Evolutionary conservation across 768 basidiomycete species (phyloP).

Genomic region (Leccinum imitatum): DNA sequence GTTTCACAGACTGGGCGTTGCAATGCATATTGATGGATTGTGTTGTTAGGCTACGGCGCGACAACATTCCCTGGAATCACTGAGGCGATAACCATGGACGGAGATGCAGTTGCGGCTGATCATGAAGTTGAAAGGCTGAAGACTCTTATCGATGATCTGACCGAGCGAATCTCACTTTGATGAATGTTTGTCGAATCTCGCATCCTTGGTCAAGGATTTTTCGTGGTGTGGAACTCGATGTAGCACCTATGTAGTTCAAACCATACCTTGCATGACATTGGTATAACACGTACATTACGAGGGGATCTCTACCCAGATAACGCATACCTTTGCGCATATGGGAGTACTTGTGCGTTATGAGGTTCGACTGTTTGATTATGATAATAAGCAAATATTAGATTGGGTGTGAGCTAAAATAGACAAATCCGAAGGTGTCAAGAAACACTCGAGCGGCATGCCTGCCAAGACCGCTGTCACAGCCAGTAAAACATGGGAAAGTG

Average conservation of each 20-base stretch:
- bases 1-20: conserved; percentile 16
- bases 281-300: too few relatives aligned
- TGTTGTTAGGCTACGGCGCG: conserved; percentile 69
- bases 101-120: conserved; percentile 58
- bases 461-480: conserved; percentile 1
- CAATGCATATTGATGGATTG: conserved; percentile 1
- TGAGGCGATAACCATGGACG: conserved; percentile 73
- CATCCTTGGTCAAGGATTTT: not conserved
- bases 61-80: conserved; percentile 83
- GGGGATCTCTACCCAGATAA: too few relatives aligned
- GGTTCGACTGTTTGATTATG: too few relatives aligned
- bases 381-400: too few relatives aligned
- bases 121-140: conserved; percentile 63
- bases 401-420: too few relatives aligned
- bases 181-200: not conserved
- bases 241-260: too few relatives aligned
- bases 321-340: too few relatives aligned
- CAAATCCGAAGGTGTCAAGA: too few relatives aligned
- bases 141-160: conserved; percentile 50
- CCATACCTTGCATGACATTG: too few relatives aligned
- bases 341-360: too few relatives aligned
- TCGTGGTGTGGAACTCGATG: not conserved
- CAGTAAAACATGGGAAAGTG: conserved; percentile 12
- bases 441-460: conserved; percentile 3
- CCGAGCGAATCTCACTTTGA: conserved; percentile 31